Base-by-base conservation (phyloP, 2,329 filamentous ascomycete genomes). In the Fusarium vanettenii region DNA sequence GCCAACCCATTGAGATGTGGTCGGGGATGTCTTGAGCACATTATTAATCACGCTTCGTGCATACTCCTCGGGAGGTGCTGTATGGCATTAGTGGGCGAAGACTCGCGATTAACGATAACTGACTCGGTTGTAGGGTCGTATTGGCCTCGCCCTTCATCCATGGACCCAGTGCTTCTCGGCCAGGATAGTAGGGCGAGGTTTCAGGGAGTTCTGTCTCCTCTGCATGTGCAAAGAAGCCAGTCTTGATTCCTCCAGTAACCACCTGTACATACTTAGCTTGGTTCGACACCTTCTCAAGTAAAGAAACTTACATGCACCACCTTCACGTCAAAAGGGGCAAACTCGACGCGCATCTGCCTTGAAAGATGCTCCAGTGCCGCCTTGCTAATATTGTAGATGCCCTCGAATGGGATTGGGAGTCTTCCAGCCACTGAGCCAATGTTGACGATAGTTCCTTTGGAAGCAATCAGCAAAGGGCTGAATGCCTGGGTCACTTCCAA, bases 351-450 rank as follows among this genome's bases (percentile, higher is more conserved):
- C 73, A 86, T 70, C n/a, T 82, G 83, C 66, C 84, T 79, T 4
- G 82, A 82, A 59, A 86, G 79, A 56, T 80, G 77, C 22, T 81
- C 77, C 1, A 87, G 75, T 0, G 86, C 85, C 1, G 82, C 84
- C 67, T 87, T 87, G 63, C 81, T 83, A 8, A 84, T 82, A 60
- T 84, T 85, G 76, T 87, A 87, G 22, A 80, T 75, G 9, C 80
- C 81, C 6, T 82, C 78, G 68, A 85, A 86, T 18, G 74, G 70
- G 9, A 77, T 59, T 2, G 74, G 73, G 43, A 75, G 39, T 25
- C 63, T 76, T 8, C 74, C 77, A 1, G 80, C 80, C 6, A 85
- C 75, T n/a, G 82, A 85, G 16, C 84, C 83, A 62, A 86, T 83
- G 69, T 86, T 85, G 50, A 84, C 79, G 55, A 86, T 80, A 9